Evolutionary conservation across 2,329 filamentous ascomycete species (phyloP).

Genomic region (Cladosporium phlei): DNA sequence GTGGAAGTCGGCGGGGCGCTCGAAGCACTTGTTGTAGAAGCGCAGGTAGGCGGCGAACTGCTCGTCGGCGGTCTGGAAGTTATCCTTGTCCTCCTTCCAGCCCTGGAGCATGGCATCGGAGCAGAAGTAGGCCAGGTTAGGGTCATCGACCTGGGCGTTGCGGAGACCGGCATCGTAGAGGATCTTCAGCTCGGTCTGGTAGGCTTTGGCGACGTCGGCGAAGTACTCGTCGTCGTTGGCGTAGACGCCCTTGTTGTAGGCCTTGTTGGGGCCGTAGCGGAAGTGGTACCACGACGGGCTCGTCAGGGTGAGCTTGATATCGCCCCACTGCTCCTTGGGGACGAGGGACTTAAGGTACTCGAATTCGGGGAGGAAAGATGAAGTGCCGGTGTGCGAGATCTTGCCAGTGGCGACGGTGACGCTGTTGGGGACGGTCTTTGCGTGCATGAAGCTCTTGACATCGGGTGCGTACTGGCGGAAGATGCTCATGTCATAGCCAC

Average conservation of each 20-base stretch:
- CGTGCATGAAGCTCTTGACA: slow-evolving; percentile 58
- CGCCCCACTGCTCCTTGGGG: slow-evolving; percentile 56
- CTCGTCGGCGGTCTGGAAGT: slow-evolving; percentile 63
- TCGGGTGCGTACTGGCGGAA: slow-evolving; percentile 59
- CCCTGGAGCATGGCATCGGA: slow-evolving; percentile 66
- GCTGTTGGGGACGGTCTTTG: slow-evolving; percentile 52
- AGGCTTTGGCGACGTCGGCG: slow-evolving; percentile 43
- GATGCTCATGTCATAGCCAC: slow-evolving; percentile 41
- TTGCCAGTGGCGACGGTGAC: slow-evolving; percentile 55
- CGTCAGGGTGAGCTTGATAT: slow-evolving; percentile 42
- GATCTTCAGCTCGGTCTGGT: slow-evolving; percentile 44
- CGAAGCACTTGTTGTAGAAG: slow-evolving; percentile 65
- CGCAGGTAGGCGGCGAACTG: slow-evolving; percentile 71
- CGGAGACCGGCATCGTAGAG: slow-evolving; percentile 43
- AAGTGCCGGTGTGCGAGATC: slow-evolving; percentile 52
- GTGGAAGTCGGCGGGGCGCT: slow-evolving; percentile 64
- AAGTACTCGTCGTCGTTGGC: slow-evolving; percentile 46
- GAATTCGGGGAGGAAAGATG: slow-evolving; percentile 55
- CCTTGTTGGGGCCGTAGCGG: slow-evolving; percentile 48
- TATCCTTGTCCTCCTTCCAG: slow-evolving; percentile 63
- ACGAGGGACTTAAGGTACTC: slow-evolving; percentile 56
- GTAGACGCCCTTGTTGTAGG: slow-evolving; percentile 44
- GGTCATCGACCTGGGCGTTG: slow-evolving; percentile 48
- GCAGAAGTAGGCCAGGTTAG: slow-evolving; percentile 60
- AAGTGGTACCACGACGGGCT: slow-evolving; percentile 21